Evolutionary conservation across 208 protist species (phyloP), one percentile per base, ranked within the genome.

Genomic region (Porcisia hertigi): DNA sequence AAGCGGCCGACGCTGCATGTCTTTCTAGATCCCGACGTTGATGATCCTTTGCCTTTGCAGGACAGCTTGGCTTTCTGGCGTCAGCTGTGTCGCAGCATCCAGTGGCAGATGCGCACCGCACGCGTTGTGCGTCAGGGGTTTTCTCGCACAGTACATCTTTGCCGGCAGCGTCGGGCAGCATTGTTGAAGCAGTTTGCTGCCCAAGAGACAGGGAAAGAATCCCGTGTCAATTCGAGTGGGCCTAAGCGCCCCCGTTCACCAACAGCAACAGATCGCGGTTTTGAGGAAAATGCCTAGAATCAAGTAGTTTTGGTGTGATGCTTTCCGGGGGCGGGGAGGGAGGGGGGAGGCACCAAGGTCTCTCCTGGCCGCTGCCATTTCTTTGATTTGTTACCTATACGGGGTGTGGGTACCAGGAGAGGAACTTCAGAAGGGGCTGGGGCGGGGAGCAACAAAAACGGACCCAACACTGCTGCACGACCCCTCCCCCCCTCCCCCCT

Each of bases 1-100:
- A 86, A 82, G 49, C 86, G 92, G 11, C 92, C 92, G 12, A 91
- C 83, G 30, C 75, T 96, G 64, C 92, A 96, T 60, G 92, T 96
- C 0, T 80, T 85, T 36, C 79, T 92, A 8, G 89, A 96, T 66
- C 78, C 85, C 30, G 89, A 94, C 57, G 86, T 93, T 55, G 92
- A 96, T 76, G 71, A 85, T 11, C 82, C 88, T 11, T 72, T 96
- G 39, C 65, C 80, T 25, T 25, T 90, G 66, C 75, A 52, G 16
- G 82, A 88, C 41, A 93, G 88, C 64, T 63, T 88, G 52, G 71
- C 57, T 43, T 88, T 89, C 80, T 93, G 87, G 88, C 81, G 89
- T n/a, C 81, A 86, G 65, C 75, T 96, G 11, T 96, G 92, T 62
- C 75, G 41, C 18, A 92, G 85, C 76, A 75, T 96, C 30, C 77